Conservation (phyloP, 108 stramenopile species). For the Pseudonitzschia multiseries region DNA sequence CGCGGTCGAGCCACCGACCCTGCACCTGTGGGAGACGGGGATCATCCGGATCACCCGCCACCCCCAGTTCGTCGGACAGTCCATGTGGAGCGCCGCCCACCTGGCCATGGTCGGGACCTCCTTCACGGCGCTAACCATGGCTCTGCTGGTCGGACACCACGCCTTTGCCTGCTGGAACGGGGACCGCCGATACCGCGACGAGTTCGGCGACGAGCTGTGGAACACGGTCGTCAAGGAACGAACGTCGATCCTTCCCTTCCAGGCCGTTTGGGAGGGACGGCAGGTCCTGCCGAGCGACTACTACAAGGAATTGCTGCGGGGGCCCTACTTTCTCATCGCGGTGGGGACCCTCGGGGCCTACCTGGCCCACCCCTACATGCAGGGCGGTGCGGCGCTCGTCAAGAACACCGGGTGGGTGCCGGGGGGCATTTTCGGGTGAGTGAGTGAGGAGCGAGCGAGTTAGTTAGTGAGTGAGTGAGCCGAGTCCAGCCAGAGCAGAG, state of each 20-base stretch:
- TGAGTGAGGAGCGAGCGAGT: too few relatives aligned
- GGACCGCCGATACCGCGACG: slow-evolving; percentile 79
- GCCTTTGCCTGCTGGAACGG: slow-evolving; percentile 93
- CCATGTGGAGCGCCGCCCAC: slow-evolving; percentile 92
- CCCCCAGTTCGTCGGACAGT: slow-evolving; percentile 93
- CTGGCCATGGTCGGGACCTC: slow-evolving; percentile 86
- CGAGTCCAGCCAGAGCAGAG: too few relatives aligned
- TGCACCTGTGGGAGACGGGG: slow-evolving; percentile 95
- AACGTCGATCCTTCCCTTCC: slow-evolving; percentile 88
- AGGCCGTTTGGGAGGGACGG: slow-evolving; percentile 89
- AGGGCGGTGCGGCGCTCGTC: slow-evolving; percentile 86
- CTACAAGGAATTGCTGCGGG: slow-evolving; percentile 89
- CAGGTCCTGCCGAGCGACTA: slow-evolving; percentile 86
- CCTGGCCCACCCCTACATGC: slow-evolving; percentile 96
- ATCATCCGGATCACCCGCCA: slow-evolving; percentile 95
- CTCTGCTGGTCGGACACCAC: slow-evolving; percentile 89
- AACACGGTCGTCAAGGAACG: slow-evolving; percentile 61
- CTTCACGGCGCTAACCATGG: slow-evolving; percentile 78
- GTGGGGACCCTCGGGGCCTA: slow-evolving; percentile 91
- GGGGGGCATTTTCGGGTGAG: slow-evolving; percentile 48
- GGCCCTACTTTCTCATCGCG: slow-evolving; percentile 89
- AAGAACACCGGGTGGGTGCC: slow-evolving; percentile 53
- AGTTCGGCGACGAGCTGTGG: slow-evolving; percentile 81
- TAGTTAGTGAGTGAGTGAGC: too few relatives aligned
- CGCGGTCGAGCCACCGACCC: slow-evolving; percentile 76